Base-by-base conservation (phyloP, 2,329 filamentous ascomycete genomes). In the Cercospora sojina region DNA sequence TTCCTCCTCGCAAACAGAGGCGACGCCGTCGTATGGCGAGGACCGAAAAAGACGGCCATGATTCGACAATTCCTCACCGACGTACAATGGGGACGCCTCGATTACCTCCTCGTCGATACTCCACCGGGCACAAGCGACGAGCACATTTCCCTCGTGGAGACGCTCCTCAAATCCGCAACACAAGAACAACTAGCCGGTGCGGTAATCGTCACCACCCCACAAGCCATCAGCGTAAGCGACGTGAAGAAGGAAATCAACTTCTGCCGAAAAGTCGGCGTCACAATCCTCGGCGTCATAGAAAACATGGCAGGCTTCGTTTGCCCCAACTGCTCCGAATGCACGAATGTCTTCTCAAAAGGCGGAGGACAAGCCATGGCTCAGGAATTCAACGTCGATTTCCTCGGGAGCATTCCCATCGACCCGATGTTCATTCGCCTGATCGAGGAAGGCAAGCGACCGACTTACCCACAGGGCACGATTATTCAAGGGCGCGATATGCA, bases 21-120 rank as follows among this genome's bases (percentile, higher is more conserved):
- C 69, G 93, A 97, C 74, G 94, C 95, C 0, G 93, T 99, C 0
- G 95, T 99, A 43, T 99, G 95, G 95, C 88, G 95, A 62, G 95
- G 95, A 0, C 95, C 95, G 2, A 99, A 99, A 81, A 99, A 99
- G 82, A 99, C 95, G 4, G 95, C 95, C 59, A 99, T 99, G 95
- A 92, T 99, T 66, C 88, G 93, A 47, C 95, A 99, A 78, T 99
- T 99, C 77, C 83, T 99, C 29, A 90, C 91, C 1, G 93, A 97
- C 75, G 93, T 97, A 4, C 84, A 92, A 31, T 98, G 95, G 95
- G 86, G 87, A 62, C 86, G 89, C 25, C 87, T 92, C n/a, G 94
- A 98, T 77, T 98, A 92, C 76, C 84, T 99, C 0, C 86, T 99
- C 66, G 92, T 99, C 75, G 95, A 99, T 79, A 99, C 95, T 3